A percentile compares a stretch with the other conserved stretches of the same genome.
Evolutionary conservation across 208 protist genomes (phyloP).

Genomic region (Vickermania ingenoplastis): DNA sequence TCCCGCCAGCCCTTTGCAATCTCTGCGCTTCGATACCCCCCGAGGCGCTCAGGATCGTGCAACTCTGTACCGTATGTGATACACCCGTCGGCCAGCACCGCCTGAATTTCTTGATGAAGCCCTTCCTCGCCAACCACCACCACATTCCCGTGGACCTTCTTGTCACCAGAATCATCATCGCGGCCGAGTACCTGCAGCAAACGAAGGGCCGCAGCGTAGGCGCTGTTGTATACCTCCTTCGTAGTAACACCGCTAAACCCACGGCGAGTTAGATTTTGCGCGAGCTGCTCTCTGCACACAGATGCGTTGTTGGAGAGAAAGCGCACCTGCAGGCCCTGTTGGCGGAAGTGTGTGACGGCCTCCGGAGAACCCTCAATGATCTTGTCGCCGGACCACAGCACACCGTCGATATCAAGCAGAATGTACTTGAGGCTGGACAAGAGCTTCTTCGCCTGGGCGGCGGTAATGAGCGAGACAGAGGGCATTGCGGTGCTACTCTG

Average conservation of each 20-base stretch:
- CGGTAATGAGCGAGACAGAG: neutral
- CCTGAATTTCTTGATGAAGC: constrained; percentile 51
- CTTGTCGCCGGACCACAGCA: constrained; percentile 41
- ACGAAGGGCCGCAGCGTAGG: constrained; percentile 39
- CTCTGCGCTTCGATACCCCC: constrained; percentile 20
- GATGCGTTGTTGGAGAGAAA: constrained; percentile 74
- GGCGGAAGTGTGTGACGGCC: constrained; percentile 43
- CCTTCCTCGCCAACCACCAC: constrained; percentile 65
- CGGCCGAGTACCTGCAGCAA: constrained; percentile 25
- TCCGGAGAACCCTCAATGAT: constrained; percentile 35
- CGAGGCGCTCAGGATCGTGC: constrained; percentile 28
- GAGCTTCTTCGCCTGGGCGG: neutral
- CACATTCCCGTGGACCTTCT: constrained; percentile 48
- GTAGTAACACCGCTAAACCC: constrained; percentile 33
- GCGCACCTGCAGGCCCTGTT: constrained; percentile 36
- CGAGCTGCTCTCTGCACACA: constrained; percentile 27
- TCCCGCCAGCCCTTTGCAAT: constrained; percentile 22
- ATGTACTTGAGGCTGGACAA: constrained; percentile 30
- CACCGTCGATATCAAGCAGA: constrained; percentile 65
- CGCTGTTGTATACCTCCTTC: constrained; percentile 60
- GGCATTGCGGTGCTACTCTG: neutral
- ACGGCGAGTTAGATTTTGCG: constrained; percentile 17
- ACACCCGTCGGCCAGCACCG: constrained; percentile 48
- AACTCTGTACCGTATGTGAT: constrained; percentile 67
- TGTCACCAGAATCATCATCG: constrained; percentile 1